phyloP scores from a whole-genome alignment of 2,329 filamentous ascomycete genomes.

The Juglanconis sp. region DNA sequence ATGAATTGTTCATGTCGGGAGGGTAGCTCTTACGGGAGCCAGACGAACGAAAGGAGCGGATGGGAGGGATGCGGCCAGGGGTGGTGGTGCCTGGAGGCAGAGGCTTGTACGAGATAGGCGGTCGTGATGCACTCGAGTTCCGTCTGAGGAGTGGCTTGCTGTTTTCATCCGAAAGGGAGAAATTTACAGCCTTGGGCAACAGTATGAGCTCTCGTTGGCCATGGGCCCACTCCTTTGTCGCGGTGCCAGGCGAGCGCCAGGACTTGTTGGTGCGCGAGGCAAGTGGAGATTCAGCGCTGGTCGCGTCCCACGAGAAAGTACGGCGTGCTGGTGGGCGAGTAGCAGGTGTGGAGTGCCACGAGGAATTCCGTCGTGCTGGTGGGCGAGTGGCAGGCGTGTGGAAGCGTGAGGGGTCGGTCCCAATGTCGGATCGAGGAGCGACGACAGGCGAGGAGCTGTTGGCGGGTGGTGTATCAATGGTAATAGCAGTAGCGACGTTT shows the following conservation, averaged over 20 bases:
- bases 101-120: slow-evolving; percentile 50
- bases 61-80: slow-evolving; percentile 44
- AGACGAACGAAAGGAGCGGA: slow-evolving; percentile 55
- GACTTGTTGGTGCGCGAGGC: slow-evolving; percentile 27
- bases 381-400: slow-evolving; percentile 14
- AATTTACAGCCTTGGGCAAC: slow-evolving; percentile 34
- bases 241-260: slow-evolving; percentile 26
- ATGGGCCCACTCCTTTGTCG: slow-evolving; percentile 34
- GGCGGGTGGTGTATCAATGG: neutral
- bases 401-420: slow-evolving; percentile 9
- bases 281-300: slow-evolving; percentile 1
- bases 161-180: slow-evolving; percentile 9
- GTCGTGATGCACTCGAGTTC: slow-evolving; percentile 38
- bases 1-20: slow-evolving; percentile 49
- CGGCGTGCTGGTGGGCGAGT: slow-evolving; percentile 17
- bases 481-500: slow-evolving; percentile 21
- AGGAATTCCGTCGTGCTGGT: slow-evolving; percentile 23
- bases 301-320: slow-evolving; percentile 21
- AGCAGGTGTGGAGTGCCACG: neutral
- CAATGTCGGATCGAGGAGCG: slow-evolving; percentile 21
- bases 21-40: slow-evolving; percentile 53
- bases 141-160: slow-evolving; percentile 27
- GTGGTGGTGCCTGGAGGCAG: slow-evolving; percentile 30
- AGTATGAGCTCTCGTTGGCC: slow-evolving; percentile 47
- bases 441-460: slow-evolving; percentile 1